These are phyloP conservation scores for Cochlearia excelsa DNA, from an alignment of 345 rosid species.

Conservation along the genomic window DNA sequence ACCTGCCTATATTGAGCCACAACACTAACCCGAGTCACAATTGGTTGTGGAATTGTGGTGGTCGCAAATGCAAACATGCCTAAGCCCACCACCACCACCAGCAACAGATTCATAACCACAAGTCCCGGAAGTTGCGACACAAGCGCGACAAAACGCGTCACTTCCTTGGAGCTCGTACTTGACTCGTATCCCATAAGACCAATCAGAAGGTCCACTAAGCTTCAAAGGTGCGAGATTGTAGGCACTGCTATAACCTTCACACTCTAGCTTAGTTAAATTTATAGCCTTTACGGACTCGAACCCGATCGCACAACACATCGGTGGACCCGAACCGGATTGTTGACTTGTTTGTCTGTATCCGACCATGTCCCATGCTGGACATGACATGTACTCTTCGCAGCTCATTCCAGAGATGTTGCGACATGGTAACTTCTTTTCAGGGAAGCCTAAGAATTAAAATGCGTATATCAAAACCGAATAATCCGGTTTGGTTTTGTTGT, in stretches of 20 bases:
- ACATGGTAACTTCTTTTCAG: slow-evolving; percentile 73
- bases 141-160: slow-evolving; percentile 68
- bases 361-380: slow-evolving; percentile 65
- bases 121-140: slow-evolving; percentile 80
- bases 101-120: slow-evolving; percentile 59
- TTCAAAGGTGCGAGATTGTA: slow-evolving; percentile 68
- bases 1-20: neutral
- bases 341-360: slow-evolving; percentile 40
- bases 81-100: slow-evolving; percentile 56
- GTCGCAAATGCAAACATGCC: slow-evolving; percentile 73
- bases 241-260: slow-evolving; percentile 87
- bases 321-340: slow-evolving; percentile 46
- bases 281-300: slow-evolving; percentile 74
- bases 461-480: no score
- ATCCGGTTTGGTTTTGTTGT: no score
- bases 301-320: slow-evolving; percentile 73
- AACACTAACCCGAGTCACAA: slow-evolving; percentile 62
- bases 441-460: slow-evolving; percentile 51
- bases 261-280: slow-evolving; percentile 60
- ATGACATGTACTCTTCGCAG: slow-evolving; percentile 72
- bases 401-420: slow-evolving; percentile 91
- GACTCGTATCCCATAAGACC: slow-evolving; percentile 79
- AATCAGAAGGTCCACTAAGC: slow-evolving; percentile 47
- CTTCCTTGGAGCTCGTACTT: slow-evolving; percentile 71
- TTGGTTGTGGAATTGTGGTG: slow-evolving; percentile 67